Base-by-base conservation (phyloP, 306 rosid genomes). In the Elaeagnus macrophylla region DNA sequence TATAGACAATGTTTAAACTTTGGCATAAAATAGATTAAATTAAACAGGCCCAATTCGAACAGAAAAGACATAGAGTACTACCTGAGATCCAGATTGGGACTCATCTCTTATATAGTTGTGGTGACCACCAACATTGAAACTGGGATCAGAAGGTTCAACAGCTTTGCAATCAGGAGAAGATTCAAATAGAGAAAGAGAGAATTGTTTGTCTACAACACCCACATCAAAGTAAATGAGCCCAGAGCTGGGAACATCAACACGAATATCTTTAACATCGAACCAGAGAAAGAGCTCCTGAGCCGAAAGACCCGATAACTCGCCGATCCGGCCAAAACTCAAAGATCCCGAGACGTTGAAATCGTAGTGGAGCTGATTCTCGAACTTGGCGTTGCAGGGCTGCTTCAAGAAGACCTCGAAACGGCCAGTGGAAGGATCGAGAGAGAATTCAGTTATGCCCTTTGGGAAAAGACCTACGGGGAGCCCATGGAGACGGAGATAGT, bases 191-290 rank as follows among this genome's bases (percentile, higher is more conserved):
- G 97, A 89, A 36, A 85, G 32, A 15, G 97, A 81, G 68, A 85
- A 89, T 59, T 89, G 97, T 71, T 89, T 89, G 47, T 85, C 86
- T 0, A 88, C 89, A n/a, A 89, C 95, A 39, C 95, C 95, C 32
- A 89, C 95, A 61, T 89, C 95, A 20, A 89, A 89, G 65, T 89
- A 80, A 39, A 89, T 77, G 14, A 89, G 72, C 0, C 97, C 94
- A 1, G 93, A 82, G 59, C 77, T 75, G 0, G 87, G 83, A 2
- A 78, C 75, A 79, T 85, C 97, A 9, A 89, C 89, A 1, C 79
- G 82, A 10, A 89, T 89, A 5, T 86, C 97, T 54, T 79, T 83
- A 2, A 89, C 97, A 1, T 86, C 85, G 20, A 89, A 85, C 95
- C 97, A 89, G 1, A 89, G 80, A 17, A 89, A 89, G 3, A 89